phyloP scores from a whole-genome alignment of 2,329 filamentous ascomycete genomes.

The Ramularia endophylla region DNA sequence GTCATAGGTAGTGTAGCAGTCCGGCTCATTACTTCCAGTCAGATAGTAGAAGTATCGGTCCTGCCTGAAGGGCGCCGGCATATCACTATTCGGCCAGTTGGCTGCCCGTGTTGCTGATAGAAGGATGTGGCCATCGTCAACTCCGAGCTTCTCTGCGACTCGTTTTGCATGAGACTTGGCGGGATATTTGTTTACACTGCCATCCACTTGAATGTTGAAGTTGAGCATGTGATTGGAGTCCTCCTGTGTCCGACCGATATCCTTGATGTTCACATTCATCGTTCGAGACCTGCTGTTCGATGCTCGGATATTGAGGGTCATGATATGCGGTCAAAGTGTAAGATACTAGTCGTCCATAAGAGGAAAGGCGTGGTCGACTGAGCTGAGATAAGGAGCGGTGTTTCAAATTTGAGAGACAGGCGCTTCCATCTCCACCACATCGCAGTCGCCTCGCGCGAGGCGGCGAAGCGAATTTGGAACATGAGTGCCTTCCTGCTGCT shows the following conservation, averaged over 20 bases:
- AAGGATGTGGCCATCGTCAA: constrained; percentile 67
- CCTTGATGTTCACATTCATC: background rate
- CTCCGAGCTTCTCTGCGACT: constrained; percentile 68
- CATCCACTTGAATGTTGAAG: constrained; percentile 7
- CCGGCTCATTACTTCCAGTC: constrained; percentile 74
- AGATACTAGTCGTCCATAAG: too few species aligned
- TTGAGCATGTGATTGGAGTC: background rate
- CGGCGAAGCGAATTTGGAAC: too few species aligned
- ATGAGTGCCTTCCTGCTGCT: too few species aligned
- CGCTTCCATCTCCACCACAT: too few species aligned
- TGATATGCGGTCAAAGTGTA: too few species aligned
- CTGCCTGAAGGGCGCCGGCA: constrained; percentile 72
- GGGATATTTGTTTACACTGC: constrained; percentile 53
- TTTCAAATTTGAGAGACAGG: too few species aligned
- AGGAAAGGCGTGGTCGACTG: too few species aligned
- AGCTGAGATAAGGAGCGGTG: too few species aligned
- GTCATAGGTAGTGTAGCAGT: constrained; percentile 77
- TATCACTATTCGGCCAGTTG: constrained; percentile 64
- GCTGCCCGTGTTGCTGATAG: constrained; percentile 55
- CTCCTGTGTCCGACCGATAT: background rate
- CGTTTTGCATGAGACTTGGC: constrained; percentile 80
- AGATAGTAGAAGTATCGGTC: constrained; percentile 87
- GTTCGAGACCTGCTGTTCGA: too few species aligned
- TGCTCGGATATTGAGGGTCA: too few species aligned
- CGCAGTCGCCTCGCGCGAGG: too few species aligned